phyloP scores from a whole-genome alignment of 768 basidiomycete species.

The Goffeauzyma gilvescens region DNA sequence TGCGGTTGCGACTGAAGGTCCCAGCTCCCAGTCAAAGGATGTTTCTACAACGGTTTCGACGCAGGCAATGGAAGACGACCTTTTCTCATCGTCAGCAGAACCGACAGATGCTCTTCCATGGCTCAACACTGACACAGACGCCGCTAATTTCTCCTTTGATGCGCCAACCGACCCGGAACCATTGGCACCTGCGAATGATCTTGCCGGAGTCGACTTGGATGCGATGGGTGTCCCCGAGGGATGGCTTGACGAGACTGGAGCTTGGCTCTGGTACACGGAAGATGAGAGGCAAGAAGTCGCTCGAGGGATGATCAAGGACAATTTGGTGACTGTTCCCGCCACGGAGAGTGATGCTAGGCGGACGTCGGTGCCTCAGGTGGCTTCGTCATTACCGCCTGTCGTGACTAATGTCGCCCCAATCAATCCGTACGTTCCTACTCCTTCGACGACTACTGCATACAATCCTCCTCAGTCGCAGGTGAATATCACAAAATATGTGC shows the following conservation, averaged over 20 bases:
- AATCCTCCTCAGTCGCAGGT: neutral
- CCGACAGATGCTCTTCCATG: neutral
- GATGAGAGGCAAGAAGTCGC: constrained; percentile 19
- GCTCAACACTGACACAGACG: neutral
- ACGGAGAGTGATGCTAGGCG: too few species aligned
- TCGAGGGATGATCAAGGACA: constrained; percentile 8
- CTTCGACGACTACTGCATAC: neutral
- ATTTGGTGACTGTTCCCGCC: too few species aligned
- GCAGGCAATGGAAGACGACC: constrained; percentile 1
- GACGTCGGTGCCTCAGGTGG: too few species aligned
- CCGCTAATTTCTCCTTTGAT: neutral
- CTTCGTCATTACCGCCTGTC: too few species aligned
- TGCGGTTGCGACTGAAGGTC: neutral
- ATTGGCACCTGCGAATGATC: neutral
- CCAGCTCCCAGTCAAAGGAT: neutral
- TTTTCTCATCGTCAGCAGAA: neutral
- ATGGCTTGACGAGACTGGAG: constrained; percentile 27
- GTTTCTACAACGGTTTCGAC: neutral
- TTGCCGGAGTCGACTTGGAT: constrained; percentile 12
- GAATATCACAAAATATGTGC: neutral
- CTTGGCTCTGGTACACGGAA: constrained; percentile 28
- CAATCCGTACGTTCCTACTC: neutral
- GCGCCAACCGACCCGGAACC: neutral
- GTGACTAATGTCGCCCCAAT: too few species aligned
- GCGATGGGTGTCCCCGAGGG: constrained; percentile 25